phyloP scores from a whole-genome alignment of 2,329 filamentous ascomycete genomes.

The Rhynchosporium secalis region DNA sequence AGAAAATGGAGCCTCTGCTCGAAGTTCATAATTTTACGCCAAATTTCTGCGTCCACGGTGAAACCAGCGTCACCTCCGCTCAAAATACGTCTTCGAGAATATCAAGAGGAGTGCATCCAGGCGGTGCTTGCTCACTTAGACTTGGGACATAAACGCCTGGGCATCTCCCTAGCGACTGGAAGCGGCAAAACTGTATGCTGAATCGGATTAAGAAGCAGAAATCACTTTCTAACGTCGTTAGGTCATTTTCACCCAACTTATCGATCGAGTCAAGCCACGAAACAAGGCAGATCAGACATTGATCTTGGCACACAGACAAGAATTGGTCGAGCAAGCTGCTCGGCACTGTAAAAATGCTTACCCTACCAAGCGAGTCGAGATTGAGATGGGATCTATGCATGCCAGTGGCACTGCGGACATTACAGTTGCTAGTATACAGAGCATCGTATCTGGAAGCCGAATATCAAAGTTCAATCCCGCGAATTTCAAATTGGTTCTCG shows the following conservation, averaged over 20 bases:
- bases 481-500: conserved; percentile 84
- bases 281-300: conserved; percentile 72
- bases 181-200: conserved; percentile 77
- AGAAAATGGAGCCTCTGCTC: conserved; percentile 23
- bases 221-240: conserved; percentile 39
- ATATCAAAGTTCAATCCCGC: conserved; percentile 79
- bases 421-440: conserved; percentile 87
- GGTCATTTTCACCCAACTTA: conserved; percentile 96
- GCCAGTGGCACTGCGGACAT: conserved; percentile 85
- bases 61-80: conserved; percentile 17
- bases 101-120: conserved; percentile 90
- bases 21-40: conserved; percentile 11
- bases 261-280: conserved; percentile 67
- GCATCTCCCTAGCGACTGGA: conserved; percentile 84
- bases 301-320: conserved; percentile 87
- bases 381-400: conserved; percentile 83
- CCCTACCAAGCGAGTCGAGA: conserved; percentile 76
- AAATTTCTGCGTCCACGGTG: conserved; percentile 22
- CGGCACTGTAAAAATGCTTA: conserved; percentile 80
- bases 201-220: neutral
- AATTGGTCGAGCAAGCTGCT: conserved; percentile 92
- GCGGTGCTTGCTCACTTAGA: conserved; percentile 70
- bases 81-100: conserved; percentile 67
- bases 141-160: conserved; percentile 74
- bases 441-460: conserved; percentile 73